Evolutionary conservation across 73 alveolate genomes (phyloP), one percentile per base, ranked within the genome.

Genomic region (Symbiodinium natans): DNA sequence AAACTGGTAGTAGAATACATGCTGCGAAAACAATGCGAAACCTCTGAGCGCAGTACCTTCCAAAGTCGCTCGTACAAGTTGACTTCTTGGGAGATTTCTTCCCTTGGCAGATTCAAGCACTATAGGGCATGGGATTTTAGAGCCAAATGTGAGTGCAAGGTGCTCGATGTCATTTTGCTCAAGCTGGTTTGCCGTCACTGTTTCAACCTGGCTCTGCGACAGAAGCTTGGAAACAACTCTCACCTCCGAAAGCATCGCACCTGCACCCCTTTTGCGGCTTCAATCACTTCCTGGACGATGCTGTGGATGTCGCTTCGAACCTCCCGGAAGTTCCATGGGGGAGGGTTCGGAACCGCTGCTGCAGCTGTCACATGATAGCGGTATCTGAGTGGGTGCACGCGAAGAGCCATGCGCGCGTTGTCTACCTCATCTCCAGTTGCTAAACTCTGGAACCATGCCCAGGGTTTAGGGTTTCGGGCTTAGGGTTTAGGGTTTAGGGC

Each of bases 151-250:
- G 1, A 25, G 21, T 36, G 84, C 94, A 31, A 87, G 94, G n/a
- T 5, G 84, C 94, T 87, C 94, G 68, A 87, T 33, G 21, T 59
- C 68, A 0, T 8, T 25, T 9, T 31, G n/a, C 68, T 87, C 84
- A 29, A 56, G 33, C n/a, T 21, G 40, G 41, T 33, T 63, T 8
- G 94, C 94, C 34, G 31, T 52, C 34, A 56, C 21, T 80, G 94
- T 56, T 59, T 87, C 94, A 11, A 59, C 94, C 94, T 87, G 43
- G 54, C n/a, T 21, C n/a, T n/a, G 23, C n/a, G 71, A 52, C 71
- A 13, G 27, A 11, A 10, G 23, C 25, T 21, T 6, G 23, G 29
- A 0, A 8, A 52, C 71, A 8, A 23, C 27, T 29, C 25, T 29
- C 31, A 4, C 31, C 10, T 13, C 7, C 31, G 6, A 4, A 13